These are phyloP conservation scores for Suhomyces kilbournensis DNA, from an alignment of 805 yeast genomes.

Conservation along the genomic window DNA sequence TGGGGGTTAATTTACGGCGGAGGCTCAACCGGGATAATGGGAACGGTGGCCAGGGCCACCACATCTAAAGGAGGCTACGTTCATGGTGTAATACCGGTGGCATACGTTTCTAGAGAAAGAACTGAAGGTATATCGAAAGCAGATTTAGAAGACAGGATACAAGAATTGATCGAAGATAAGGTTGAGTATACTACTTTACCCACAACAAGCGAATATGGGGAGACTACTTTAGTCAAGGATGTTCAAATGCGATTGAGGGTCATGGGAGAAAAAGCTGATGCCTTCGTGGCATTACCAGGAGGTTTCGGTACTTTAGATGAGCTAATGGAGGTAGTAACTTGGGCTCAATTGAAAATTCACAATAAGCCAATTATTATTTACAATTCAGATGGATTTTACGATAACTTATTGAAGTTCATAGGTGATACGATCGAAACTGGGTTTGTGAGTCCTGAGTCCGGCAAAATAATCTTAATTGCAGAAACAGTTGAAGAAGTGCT, in stretches of 20 bases:
- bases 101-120: slow-evolving; percentile 72
- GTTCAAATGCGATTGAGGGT: slow-evolving; percentile 86
- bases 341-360: slow-evolving; percentile 89
- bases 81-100: slow-evolving; percentile 85
- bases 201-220: slow-evolving; percentile 60
- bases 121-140: slow-evolving; percentile 27
- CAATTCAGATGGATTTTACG: slow-evolving; percentile 79
- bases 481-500: slow-evolving; percentile 67
- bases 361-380: slow-evolving; percentile 73
- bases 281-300: slow-evolving; percentile 87
- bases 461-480: slow-evolving; percentile 67
- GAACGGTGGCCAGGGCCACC: slow-evolving; percentile 64
- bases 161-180: slow-evolving; percentile 57
- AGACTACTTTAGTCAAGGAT: slow-evolving; percentile 76
- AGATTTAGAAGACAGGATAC: slow-evolving; percentile 45
- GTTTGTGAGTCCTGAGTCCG: slow-evolving; percentile 65
- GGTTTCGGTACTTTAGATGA: slow-evolving; percentile 91
- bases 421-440: slow-evolving; percentile 58
- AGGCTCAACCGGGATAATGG: slow-evolving; percentile 84
- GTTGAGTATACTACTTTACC: slow-evolving; percentile 66
- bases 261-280: slow-evolving; percentile 86
- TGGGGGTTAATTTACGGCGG: slow-evolving; percentile 90
- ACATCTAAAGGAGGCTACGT: slow-evolving; percentile 62
- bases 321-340: slow-evolving; percentile 83
- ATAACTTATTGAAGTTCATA: slow-evolving; percentile 62